Evolutionary conservation across 805 yeast genomes (phyloP), one percentile per base, ranked within the genome.

Genomic region (Pichia nakasei): DNA sequence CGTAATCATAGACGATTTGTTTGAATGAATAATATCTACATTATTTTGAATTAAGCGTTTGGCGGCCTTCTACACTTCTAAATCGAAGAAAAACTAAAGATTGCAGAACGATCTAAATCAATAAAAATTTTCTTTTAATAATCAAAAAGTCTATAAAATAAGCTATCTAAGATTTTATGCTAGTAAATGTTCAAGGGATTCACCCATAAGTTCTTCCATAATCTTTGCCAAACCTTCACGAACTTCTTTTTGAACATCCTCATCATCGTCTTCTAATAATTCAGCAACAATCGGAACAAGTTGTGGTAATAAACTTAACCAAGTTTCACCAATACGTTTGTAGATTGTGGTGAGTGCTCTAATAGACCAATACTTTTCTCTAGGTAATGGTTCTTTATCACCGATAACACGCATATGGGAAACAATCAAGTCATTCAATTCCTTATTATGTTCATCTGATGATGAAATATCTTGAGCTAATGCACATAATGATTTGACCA

Each of bases 201-300:
- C 98, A 39, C 98, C 98, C 52, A 93, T 71, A 19, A 88, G 95
- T 47, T 78, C 80, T 63, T 93, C 98, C 46, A 93, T 80, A 6
- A 85, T 96, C 56, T 85, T 86, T 9, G 91, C 95, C 49, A 93
- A 72, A 13, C 95, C 95, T 31, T 81, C 75, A 65, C 96, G 81
- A 3, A 88, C 96, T 64, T 88, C 97, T 58, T 77, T 61, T 63
- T 93, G 97, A 26, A 93, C 96, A 39, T 75, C 79, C 62, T 93
- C 98, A 50, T 89, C 94, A 48, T 93, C 97, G 59, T 89, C 97
- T 59, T 93, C 99, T 49, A 93, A 71, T 46, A 93, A 67, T 65
- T 93, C 99, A 8, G 97, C 96, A 61, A 93, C 86, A 48, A 86
- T 75, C 29, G 99, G 99, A 49, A 93, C 95, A 53, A 93, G 73